Conservation (phyloP, 1,139 yeast genomes). For the Diutina neorugosa region DNA sequence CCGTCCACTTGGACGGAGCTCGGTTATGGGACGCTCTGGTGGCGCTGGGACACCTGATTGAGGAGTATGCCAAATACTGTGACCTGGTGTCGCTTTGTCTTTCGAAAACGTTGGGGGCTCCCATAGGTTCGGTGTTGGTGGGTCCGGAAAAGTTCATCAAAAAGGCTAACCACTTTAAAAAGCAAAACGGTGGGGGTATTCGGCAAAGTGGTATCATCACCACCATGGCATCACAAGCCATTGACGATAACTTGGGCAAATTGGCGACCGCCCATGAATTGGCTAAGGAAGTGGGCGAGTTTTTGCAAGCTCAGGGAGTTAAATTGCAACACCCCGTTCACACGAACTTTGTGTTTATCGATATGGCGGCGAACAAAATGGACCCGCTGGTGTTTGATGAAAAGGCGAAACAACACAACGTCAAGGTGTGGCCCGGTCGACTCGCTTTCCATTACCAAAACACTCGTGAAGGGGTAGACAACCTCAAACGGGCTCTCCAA, state of each 20-base stretch:
- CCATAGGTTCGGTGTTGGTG: slow-evolving; percentile 33
- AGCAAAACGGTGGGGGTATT: slow-evolving; percentile 37
- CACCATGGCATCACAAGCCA: slow-evolving; percentile 29
- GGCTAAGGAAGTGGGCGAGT: slow-evolving; percentile 9
- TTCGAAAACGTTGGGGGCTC: slow-evolving; percentile 35
- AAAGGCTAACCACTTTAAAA: slow-evolving; percentile 35
- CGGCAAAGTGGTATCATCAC: slow-evolving; percentile 34
- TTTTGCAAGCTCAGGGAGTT: slow-evolving; percentile 10
- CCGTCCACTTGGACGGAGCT: slow-evolving; percentile 35
- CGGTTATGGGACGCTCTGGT: slow-evolving; percentile 35
- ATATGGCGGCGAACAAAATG: slow-evolving; percentile 19
- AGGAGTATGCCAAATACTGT: slow-evolving; percentile 27
- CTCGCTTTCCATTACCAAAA: slow-evolving; percentile 30
- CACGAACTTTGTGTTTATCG: slow-evolving; percentile 31
- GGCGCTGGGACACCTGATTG: slow-evolving; percentile 26
- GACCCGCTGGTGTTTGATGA: slow-evolving; percentile 7
- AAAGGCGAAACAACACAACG: slow-evolving; percentile 12
- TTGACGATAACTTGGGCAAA: slow-evolving; percentile 25
- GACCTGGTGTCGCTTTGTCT: slow-evolving; percentile 35
- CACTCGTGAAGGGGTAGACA: slow-evolving; percentile 20
- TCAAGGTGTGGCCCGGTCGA: slow-evolving; percentile 21
- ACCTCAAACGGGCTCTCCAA: slow-evolving; percentile 17
- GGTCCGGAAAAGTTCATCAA: slow-evolving; percentile 19
- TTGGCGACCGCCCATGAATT: slow-evolving; percentile 10
- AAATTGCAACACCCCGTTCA: slow-evolving; percentile 27